Evolutionary conservation across 2,329 filamentous ascomycete species (phyloP), one percentile per base, ranked within the genome.

Genomic region (Stenocarpella maydis): DNA sequence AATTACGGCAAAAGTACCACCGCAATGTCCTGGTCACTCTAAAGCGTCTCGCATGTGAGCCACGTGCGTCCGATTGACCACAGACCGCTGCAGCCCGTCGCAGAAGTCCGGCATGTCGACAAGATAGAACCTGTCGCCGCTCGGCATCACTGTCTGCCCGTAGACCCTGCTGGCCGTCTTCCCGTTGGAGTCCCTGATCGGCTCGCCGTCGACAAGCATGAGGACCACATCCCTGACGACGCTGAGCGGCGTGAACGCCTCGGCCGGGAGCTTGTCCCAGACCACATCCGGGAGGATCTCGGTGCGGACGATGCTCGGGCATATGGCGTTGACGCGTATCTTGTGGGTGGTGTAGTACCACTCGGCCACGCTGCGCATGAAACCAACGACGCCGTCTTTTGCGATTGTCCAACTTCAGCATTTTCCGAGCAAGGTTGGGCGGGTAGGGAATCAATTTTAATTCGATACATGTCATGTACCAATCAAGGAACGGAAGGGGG

Each of bases 261-360:
- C 43, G 5, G 65, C 31, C 0, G 61, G 61, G 31, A 66, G 65
- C 9, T 50, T 53, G 10, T 61, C 52, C 61, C 61, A 66, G n/a
- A 55, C 53, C n/a, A 14, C 14, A 26, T 37, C 60, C 3, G 61
- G 39, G 21, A 69, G 45, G 14, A 69, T 66, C 2, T 9, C 49
- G 8, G 67, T 69, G 21, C 54, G 45, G 39, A 66, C 50, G 10
- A 63, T 45, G 4, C 61, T 63, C 1, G 67, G 61, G 61, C 45
- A 54, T 12, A 69, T 61, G 21, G 67, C 52, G 45, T 69, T 69
- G 2, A 69, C 31, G 17, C 67, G 50, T 34, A 69, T 66, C 37
- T 26, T 8, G 50, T 69, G 61, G 1, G 26, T 1, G 21, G 55
- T 41, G 14, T 58, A 55, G 45, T 41, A 66, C 50, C 41, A 53